These are phyloP conservation scores for Fusarium sp. DNA, from an alignment of 2,329 filamentous ascomycete genomes.

Conservation along the genomic window DNA sequence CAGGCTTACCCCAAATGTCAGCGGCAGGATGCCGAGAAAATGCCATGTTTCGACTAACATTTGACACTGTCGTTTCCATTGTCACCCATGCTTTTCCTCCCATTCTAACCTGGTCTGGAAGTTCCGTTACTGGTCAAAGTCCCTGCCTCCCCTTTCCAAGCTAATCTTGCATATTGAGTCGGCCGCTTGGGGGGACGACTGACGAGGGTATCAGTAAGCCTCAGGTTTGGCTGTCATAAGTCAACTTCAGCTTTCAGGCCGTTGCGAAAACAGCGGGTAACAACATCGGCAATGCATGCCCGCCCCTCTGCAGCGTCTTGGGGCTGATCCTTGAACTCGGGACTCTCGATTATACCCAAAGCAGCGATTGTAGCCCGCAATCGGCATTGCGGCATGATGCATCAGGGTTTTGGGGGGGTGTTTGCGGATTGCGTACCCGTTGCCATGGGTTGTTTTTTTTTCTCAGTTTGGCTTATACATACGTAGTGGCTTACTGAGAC, in stretches of 20 bases:
- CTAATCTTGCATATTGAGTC: not conserved
- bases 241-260: not conserved
- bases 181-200: not conserved
- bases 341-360: not conserved
- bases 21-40: not conserved
- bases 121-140: not conserved
- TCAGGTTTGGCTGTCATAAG: not conserved
- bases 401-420: not conserved
- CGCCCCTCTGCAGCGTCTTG: no score
- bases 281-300: not conserved
- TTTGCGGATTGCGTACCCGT: constrained; percentile 4
- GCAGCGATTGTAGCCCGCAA: not conserved
- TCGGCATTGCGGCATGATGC: constrained; percentile 1
- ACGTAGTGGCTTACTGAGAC: constrained; percentile 8
- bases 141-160: not conserved
- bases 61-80: not conserved
- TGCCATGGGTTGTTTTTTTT: not conserved
- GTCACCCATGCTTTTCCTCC: not conserved
- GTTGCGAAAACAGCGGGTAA: not conserved
- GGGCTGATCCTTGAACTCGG: constrained; percentile 1
- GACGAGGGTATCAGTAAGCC: not conserved
- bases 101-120: not conserved
- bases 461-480: not conserved
- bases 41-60: not conserved
- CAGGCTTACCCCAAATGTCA: not conserved